Conservation (phyloP, 352 stramenopile species). For the Globisporangium paroecandrum region DNA sequence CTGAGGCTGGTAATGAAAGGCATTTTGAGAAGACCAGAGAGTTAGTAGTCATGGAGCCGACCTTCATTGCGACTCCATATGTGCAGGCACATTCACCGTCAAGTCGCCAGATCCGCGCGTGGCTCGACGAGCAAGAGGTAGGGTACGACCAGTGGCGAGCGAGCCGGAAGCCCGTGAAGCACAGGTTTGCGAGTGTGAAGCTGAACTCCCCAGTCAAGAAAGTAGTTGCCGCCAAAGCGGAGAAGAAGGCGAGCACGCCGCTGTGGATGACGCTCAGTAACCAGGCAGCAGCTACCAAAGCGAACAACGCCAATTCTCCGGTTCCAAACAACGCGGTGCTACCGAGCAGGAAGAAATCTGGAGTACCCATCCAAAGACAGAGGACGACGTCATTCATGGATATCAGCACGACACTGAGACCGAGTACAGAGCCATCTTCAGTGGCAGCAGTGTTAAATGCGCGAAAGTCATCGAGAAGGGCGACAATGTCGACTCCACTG, state of each 20-base stretch:
- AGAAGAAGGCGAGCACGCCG: conserved; percentile 15
- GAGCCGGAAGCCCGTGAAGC: conserved; percentile 35
- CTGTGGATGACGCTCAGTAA: conserved; percentile 20
- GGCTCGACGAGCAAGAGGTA: conserved; percentile 51
- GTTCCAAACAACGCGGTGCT: background rate
- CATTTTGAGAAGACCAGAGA: conserved; percentile 10
- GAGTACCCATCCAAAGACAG: background rate
- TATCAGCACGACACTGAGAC: background rate
- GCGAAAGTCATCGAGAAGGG: background rate
- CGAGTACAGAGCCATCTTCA: background rate
- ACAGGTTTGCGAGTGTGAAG: conserved; percentile 45
- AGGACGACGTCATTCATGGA: background rate
- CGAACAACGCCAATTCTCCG: background rate
- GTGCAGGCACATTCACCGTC: conserved; percentile 29
- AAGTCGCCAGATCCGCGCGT: conserved; percentile 42
- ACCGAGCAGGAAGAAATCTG: conserved; percentile 1
- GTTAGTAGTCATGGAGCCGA: conserved; percentile 37
- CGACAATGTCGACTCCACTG: conserved; percentile 6
- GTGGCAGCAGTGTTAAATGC: background rate
- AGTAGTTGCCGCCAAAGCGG: background rate
- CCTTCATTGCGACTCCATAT: conserved; percentile 56
- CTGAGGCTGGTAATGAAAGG: conserved; percentile 18
- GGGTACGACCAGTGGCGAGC: conserved; percentile 41
- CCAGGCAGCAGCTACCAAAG: conserved; percentile 2
- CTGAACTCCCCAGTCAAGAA: conserved; percentile 42